Base-by-base conservation (phyloP, 306 rosid genomes). In the Lupinus albus region DNA sequence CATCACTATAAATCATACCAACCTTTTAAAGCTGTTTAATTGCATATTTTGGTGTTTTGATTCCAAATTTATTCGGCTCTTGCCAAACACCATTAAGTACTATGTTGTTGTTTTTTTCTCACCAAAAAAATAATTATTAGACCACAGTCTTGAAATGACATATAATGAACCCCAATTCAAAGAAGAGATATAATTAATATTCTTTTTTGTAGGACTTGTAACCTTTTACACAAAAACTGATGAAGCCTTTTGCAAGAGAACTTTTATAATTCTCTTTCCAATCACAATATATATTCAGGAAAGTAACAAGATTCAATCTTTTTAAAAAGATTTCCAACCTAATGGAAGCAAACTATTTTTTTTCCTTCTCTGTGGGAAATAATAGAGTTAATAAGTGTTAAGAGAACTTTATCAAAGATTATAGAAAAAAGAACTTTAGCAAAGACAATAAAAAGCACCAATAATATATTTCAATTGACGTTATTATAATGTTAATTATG, bases 21-120 rank as follows among this genome's bases (percentile, higher is more conserved):
- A 73, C 76, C 76, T 38, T 47, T 73, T 1, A 36, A 53, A 67
- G 2, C 17, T 35, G 44, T 73, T 55, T 39, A 61, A 61, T 62
- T 53, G 3, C 41, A 36, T 16, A 62, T 28, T 20, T 33, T 61
- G 46, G 7, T 50, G 1, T 42, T 73, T n/a, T 8, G 12, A 17
- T 16, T 55, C 18, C 61, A 30, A 20, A 8, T 16, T 7, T 25
- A 25, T 4, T 25, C 30, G 0, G 30, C 30, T 25, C 30, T 25
- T 2, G 30, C 30, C 30, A 25, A 25, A 25, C 2, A 1, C 30
- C 30, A 25, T 2, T 25, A 25, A 25, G 30, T 25, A 20, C 1
- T 20, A 20, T n/a, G n/a, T n/a, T n/a, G n/a, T n/a, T n/a, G n/a
- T n/a, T n/a, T n/a, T n/a, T n/a, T n/a, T n/a, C n/a, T n/a, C n/a